Conservation (phyloP, 73 alveolate species). For the Paramecium pentaurelia region DNA sequence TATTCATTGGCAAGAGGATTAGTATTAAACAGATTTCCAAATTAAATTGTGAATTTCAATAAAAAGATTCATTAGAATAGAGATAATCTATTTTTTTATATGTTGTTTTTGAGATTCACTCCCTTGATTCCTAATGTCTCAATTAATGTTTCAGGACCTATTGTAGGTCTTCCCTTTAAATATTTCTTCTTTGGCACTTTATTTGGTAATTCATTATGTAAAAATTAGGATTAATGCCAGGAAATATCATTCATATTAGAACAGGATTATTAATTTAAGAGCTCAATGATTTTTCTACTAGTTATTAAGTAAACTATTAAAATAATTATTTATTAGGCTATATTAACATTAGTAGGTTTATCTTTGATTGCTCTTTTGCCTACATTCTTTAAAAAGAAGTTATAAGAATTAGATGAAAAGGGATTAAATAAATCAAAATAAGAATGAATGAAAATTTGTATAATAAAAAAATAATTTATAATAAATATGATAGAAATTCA, state of each 20-base stretch:
- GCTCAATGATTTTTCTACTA: slow-evolving; percentile 51
- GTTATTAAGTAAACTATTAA: neutral
- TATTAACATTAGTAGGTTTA: neutral
- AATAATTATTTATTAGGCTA: neutral
- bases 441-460: neutral
- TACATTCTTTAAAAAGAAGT: slow-evolving; percentile 23
- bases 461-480: no score
- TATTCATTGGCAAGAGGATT: slow-evolving; percentile 74
- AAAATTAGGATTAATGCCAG: slow-evolving; percentile 72
- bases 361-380: slow-evolving; percentile 20
- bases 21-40: slow-evolving; percentile 69
- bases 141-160: slow-evolving; percentile 79
- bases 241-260: slow-evolving; percentile 73
- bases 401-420: neutral
- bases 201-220: neutral
- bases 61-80: slow-evolving; percentile 58
- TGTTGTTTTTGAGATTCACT: slow-evolving; percentile 82
- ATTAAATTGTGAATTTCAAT: slow-evolving; percentile 56
- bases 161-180: slow-evolving; percentile 73
- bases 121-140: slow-evolving; percentile 86
- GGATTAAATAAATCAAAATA: neutral
- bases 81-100: slow-evolving; percentile 72
- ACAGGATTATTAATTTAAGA: slow-evolving; percentile 78
- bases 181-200: slow-evolving; percentile 75
- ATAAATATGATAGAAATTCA: no score